Conservation (phyloP, 225 moss, liverwort and hornwort species). For the Rhytidiadelphus loreus region DNA sequence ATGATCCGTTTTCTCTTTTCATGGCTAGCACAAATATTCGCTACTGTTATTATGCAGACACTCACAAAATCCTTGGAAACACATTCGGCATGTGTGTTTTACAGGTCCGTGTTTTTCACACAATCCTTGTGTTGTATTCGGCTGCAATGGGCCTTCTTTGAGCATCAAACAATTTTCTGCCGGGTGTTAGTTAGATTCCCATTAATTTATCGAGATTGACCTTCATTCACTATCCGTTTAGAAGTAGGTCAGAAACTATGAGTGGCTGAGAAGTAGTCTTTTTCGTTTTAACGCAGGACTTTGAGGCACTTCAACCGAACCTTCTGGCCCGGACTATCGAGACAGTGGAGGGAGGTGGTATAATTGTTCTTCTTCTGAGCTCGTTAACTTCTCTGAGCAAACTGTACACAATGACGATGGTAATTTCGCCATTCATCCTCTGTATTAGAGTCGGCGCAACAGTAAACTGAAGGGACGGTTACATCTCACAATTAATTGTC, state of each 20-base stretch:
- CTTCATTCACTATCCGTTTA: neutral
- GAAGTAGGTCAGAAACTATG: neutral
- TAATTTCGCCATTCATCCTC: neutral
- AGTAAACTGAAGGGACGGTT: neutral
- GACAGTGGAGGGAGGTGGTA: constrained; percentile 96
- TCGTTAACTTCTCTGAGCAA: constrained; percentile 85
- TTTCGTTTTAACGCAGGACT: constrained; percentile 57
- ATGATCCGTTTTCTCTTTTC: constrained; percentile 89
- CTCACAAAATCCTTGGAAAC: constrained; percentile 87
- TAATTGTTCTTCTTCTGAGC: constrained; percentile 74
- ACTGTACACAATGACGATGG: constrained; percentile 84
- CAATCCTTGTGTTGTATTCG: neutral
- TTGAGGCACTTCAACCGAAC: constrained; percentile 92
- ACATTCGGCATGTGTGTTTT: constrained; percentile 99
- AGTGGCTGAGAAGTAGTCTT: constrained; percentile 10
- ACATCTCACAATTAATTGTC: neutral
- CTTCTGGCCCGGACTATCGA: constrained; percentile 86
- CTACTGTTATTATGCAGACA: constrained; percentile 93
- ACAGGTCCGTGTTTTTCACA: constrained; percentile 46
- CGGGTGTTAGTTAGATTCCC: neutral
- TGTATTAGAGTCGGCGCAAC: neutral
- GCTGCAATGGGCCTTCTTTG: neutral
- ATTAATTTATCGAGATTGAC: neutral
- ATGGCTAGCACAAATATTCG: constrained; percentile 93
- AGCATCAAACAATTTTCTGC: neutral